These are phyloP conservation scores for Leishmania mexicana DNA, from an alignment of 208 protist species.

Conservation along the genomic window DNA sequence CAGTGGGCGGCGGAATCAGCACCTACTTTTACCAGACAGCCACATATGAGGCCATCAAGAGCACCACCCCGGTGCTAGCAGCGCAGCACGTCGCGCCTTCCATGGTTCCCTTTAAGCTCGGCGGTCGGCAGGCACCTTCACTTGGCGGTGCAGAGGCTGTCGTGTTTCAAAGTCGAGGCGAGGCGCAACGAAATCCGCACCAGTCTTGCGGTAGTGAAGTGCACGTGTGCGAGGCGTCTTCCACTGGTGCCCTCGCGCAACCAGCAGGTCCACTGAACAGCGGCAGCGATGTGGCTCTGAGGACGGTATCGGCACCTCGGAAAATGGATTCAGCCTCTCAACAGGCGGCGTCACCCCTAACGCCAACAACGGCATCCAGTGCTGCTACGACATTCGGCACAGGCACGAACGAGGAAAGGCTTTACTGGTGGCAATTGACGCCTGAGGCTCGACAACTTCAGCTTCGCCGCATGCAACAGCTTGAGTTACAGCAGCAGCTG, in stretches of 20 bases:
- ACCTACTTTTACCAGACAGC: conserved; percentile 47
- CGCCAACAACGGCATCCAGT: background rate
- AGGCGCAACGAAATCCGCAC: background rate
- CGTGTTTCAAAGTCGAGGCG: background rate
- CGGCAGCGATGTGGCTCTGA: background rate
- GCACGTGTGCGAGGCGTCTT: background rate
- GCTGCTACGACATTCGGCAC: background rate
- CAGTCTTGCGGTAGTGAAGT: background rate
- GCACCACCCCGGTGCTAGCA: conserved; percentile 29
- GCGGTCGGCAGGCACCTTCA: background rate
- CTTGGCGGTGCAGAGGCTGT: background rate
- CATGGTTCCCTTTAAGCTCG: conserved; percentile 17
- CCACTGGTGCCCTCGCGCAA: background rate
- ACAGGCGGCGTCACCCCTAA: background rate
- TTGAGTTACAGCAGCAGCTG: conserved; percentile 13
- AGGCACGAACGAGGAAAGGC: conserved; percentile 15
- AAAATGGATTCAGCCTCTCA: background rate
- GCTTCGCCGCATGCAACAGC: conserved; percentile 45
- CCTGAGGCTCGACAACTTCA: conserved; percentile 53
- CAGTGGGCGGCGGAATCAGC: background rate
- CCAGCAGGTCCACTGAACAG: background rate
- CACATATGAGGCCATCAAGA: conserved; percentile 78
- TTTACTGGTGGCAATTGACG: conserved; percentile 76
- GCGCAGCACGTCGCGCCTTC: conserved; percentile 39
- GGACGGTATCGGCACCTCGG: background rate